Evolutionary conservation across 495 filamentous ascomycete species (phyloP).

Genomic region (Platismatia glauca): DNA sequence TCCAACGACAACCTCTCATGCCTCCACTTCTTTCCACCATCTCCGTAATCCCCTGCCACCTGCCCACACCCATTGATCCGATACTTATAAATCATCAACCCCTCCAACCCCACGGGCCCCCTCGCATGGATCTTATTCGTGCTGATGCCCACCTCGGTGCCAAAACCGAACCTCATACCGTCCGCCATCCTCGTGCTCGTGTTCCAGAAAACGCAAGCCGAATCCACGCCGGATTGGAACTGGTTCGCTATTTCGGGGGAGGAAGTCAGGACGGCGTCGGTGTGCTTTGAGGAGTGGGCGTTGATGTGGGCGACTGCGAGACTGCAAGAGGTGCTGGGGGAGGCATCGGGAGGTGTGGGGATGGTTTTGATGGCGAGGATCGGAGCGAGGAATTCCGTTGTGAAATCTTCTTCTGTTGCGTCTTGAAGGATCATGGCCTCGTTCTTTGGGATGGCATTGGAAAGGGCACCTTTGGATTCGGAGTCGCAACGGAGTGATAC

Average conservation of each 20-base stretch:
- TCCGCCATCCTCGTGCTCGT: constrained; percentile 90
- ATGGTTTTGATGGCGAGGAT: constrained; percentile 80
- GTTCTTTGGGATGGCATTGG: constrained; percentile 27
- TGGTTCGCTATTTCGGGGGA: constrained; percentile 53
- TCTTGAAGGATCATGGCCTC: constrained; percentile 48
- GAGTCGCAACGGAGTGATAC: constrained; percentile 80
- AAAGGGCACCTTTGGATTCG: constrained; percentile 52
- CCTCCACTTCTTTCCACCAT: constrained; percentile 58
- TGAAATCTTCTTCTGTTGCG: constrained; percentile 60
- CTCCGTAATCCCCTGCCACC: constrained; percentile 60
- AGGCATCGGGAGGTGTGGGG: constrained; percentile 31
- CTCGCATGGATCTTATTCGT: constrained; percentile 97
- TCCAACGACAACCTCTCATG: constrained; percentile 48
- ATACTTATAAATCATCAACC: constrained; percentile 96
- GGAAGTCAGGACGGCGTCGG: constrained; percentile 78
- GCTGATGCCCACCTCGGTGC: constrained; percentile 94
- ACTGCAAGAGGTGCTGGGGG: constrained; percentile 36
- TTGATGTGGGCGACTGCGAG: constrained; percentile 86
- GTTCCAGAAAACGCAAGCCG: constrained; percentile 94
- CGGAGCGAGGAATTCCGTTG: constrained; percentile 84
- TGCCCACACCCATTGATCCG: constrained; percentile 75
- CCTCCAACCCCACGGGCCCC: constrained; percentile 89
- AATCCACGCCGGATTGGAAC: constrained; percentile 81
- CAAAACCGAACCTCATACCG: constrained; percentile 94
- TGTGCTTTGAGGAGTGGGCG: constrained; percentile 84